Evolutionary conservation across 179 eudicot species (phyloP).

Genomic region (Dionaea muscipula): DNA sequence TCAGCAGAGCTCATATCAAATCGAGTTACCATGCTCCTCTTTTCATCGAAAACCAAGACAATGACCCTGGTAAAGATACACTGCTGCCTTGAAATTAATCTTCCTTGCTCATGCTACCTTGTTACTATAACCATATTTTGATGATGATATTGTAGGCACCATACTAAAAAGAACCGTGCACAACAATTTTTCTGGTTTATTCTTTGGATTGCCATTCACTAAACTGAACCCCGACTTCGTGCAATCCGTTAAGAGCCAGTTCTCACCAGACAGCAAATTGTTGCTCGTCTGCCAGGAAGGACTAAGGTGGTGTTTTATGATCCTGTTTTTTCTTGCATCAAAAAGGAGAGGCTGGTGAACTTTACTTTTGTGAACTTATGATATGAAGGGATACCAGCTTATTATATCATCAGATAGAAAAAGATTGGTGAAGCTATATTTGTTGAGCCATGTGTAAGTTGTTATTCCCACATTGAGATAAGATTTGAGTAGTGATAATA

Average conservation of each 20-base stretch:
- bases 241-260: slow-evolving; percentile 59
- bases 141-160: slow-evolving; percentile 47
- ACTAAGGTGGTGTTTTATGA: slow-evolving; percentile 37
- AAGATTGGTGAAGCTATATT: too few relatives aligned
- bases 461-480: too few relatives aligned
- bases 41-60: slow-evolving; percentile 74
- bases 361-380: too few relatives aligned
- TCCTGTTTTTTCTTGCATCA: neutral
- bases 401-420: too few relatives aligned
- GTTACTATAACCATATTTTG: neutral
- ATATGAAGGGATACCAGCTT: too few relatives aligned
- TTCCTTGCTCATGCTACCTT: neutral
- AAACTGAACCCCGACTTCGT: slow-evolving; percentile 83
- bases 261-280: slow-evolving; percentile 67
- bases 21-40: slow-evolving; percentile 73
- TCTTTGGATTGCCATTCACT: slow-evolving; percentile 81
- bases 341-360: too few relatives aligned
- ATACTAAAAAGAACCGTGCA: slow-evolving; percentile 61
- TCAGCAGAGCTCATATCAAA: slow-evolving; percentile 75
- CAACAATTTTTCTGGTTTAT: slow-evolving; percentile 81
- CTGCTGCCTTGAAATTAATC: too few relatives aligned
- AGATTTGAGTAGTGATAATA: too few relatives aligned
- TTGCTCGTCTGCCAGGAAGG: slow-evolving; percentile 94
- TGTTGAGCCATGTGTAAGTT: too few relatives aligned
- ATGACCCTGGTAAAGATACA: slow-evolving; percentile 46